Conservation (phyloP, 345 rosid genomes). For the Aquilaria yunnanensis region DNA sequence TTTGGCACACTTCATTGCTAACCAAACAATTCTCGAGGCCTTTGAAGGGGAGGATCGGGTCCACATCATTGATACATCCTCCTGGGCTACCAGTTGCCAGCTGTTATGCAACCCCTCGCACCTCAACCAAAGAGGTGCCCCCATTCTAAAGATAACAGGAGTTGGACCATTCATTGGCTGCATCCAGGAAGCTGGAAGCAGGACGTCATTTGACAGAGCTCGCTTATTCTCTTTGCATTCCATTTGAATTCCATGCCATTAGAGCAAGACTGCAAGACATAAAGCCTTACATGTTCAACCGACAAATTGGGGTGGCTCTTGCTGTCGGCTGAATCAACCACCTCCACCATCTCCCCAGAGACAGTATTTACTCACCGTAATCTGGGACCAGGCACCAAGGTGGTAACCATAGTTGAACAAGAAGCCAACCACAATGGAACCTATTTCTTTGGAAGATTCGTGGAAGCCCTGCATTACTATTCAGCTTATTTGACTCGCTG, state of each 20-base stretch:
- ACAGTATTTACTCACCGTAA: conserved; percentile 36
- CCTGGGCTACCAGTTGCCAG: conserved; percentile 75
- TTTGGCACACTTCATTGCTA: conserved; percentile 66
- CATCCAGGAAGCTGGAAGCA: conserved; percentile 48
- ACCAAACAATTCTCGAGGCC: conserved; percentile 62
- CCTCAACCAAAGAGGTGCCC: conserved; percentile 47
- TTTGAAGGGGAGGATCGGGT: conserved; percentile 65
- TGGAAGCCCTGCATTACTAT: conserved; percentile 61
- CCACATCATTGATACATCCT: conserved; percentile 60
- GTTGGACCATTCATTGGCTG: conserved; percentile 34
- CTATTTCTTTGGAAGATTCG: conserved; percentile 53
- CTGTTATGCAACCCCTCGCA: conserved; percentile 68
- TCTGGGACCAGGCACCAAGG: conserved; percentile 65
- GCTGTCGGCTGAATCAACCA: conserved; percentile 47
- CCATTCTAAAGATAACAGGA: conserved; percentile 55
- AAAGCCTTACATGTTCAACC: conserved; percentile 58
- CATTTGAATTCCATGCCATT: conserved; percentile 53
- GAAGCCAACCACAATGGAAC: conserved; percentile 69
- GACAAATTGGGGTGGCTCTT: conserved; percentile 56
- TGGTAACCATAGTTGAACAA: conserved; percentile 50
- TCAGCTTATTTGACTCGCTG: conserved; percentile 59
- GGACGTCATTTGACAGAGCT: conserved; percentile 43
- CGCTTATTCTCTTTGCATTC: conserved; percentile 56
- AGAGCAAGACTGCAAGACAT: conserved; percentile 27
- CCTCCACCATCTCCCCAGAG: conserved; percentile 45